These are phyloP conservation scores for Hypholoma sublateritium DNA, from an alignment of 768 basidiomycete species.

Conservation along the genomic window DNA sequence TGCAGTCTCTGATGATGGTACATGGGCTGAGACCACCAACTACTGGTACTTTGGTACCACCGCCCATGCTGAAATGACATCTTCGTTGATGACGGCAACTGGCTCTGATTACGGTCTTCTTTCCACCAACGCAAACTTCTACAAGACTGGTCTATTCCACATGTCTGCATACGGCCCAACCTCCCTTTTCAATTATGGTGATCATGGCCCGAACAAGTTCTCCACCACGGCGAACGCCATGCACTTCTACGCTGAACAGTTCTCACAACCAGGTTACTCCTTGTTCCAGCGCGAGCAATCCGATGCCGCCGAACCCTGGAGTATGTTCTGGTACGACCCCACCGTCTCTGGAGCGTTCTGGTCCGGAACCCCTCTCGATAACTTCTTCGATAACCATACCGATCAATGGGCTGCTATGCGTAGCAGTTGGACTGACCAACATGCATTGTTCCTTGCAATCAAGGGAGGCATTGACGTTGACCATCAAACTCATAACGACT, in stretches of 20 bases:
- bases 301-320: slow-evolving; percentile 82
- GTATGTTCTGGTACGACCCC: slow-evolving; percentile 94
- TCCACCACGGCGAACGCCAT: slow-evolving; percentile 90
- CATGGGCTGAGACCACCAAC: slow-evolving; percentile 92
- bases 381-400: slow-evolving; percentile 67
- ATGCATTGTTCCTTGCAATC: slow-evolving; percentile 83
- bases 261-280: slow-evolving; percentile 68
- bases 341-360: slow-evolving; percentile 86
- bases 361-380: slow-evolving; percentile 81
- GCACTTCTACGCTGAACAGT: slow-evolving; percentile 73
- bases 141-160: slow-evolving; percentile 80
- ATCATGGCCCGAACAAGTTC: slow-evolving; percentile 93
- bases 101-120: slow-evolving; percentile 81
- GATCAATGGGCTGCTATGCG: slow-evolving; percentile 93
- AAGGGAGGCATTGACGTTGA: slow-evolving; percentile 81
- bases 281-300: slow-evolving; percentile 90
- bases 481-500: slow-evolving; percentile 94
- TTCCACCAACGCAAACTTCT: slow-evolving; percentile 66
- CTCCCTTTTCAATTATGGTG: slow-evolving; percentile 82
- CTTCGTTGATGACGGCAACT: slow-evolving; percentile 80
- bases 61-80: slow-evolving; percentile 85
- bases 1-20: slow-evolving; percentile 69
- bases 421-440: slow-evolving; percentile 86
- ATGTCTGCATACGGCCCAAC: slow-evolving; percentile 86
- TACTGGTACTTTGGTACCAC: slow-evolving; percentile 97